These are phyloP conservation scores for Penium margaritaceum DNA, from an alignment of 139 green algal genomes.

Conservation along the genomic window DNA sequence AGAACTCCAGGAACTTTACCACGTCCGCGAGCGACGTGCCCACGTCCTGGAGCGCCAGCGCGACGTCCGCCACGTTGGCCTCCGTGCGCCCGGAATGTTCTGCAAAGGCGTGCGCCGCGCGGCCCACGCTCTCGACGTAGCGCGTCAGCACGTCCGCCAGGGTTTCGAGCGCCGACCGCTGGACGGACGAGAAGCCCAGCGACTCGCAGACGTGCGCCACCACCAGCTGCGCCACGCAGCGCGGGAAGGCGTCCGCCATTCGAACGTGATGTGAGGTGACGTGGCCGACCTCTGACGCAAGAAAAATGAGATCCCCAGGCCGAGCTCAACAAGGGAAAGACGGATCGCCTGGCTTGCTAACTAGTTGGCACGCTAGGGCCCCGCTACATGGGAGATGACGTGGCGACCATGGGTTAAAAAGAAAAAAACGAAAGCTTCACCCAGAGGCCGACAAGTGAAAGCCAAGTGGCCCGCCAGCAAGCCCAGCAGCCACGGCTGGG, in stretches of 20 bases:
- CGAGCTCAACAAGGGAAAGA: too few species aligned
- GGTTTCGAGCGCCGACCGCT: conserved; percentile 66
- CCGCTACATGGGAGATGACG: too few species aligned
- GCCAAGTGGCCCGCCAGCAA: too few species aligned
- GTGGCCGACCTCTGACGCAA: too few species aligned
- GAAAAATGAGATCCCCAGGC: too few species aligned
- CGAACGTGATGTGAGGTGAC: too few species aligned
- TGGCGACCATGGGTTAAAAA: too few species aligned
- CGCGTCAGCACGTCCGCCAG: conserved; percentile 70
- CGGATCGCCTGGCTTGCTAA: too few species aligned
- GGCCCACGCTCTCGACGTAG: conserved; percentile 64
- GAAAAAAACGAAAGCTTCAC: too few species aligned
- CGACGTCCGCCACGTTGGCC: conserved; percentile 63
- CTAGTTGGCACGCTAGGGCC: too few species aligned
- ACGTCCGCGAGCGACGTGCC: conserved; percentile 47
- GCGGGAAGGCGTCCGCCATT: conserved; percentile 69
- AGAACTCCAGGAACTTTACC: conserved; percentile 21
- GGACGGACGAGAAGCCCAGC: conserved; percentile 63
- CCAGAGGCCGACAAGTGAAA: too few species aligned
- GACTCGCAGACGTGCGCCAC: conserved; percentile 60
- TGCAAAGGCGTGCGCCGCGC: conserved; percentile 58
- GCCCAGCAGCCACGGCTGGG: too few species aligned
- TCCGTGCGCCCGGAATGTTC: conserved; percentile 67
- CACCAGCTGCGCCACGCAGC: conserved; percentile 53
- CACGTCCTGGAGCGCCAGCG: conserved; percentile 68